phyloP scores from a whole-genome alignment of 2,329 filamentous ascomycete genomes.

The Basipetospora chlamydospora region DNA sequence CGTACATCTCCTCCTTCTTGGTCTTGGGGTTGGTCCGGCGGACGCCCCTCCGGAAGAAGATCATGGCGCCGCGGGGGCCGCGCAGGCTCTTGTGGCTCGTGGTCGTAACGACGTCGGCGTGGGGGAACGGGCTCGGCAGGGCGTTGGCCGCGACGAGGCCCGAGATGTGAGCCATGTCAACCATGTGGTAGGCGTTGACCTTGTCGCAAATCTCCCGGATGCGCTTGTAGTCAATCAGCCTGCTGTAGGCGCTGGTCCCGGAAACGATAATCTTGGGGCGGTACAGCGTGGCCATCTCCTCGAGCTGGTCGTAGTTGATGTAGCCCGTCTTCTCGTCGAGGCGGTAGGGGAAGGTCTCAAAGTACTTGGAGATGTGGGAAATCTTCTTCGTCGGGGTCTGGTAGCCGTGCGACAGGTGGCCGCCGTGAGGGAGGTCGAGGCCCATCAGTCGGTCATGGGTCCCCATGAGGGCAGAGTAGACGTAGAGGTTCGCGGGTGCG shows the following conservation, averaged over 20 bases:
- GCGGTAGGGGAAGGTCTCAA: slow-evolving; percentile 95
- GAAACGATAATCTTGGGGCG: slow-evolving; percentile 93
- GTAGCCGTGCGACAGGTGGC: slow-evolving; percentile 92
- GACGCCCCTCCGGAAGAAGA: slow-evolving; percentile 98
- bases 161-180: slow-evolving; percentile 98
- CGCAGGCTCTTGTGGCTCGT: slow-evolving; percentile 99
- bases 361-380: slow-evolving; percentile 95
- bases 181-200: slow-evolving; percentile 85
- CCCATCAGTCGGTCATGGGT: slow-evolving; percentile 96
- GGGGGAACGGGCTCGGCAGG: slow-evolving; percentile 80
- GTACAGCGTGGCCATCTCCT: slow-evolving; percentile 82
- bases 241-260: slow-evolving; percentile 95
- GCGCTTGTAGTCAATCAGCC: slow-evolving; percentile 87
- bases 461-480: slow-evolving; percentile 94
- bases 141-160: slow-evolving; percentile 87
- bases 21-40: slow-evolving; percentile 81
- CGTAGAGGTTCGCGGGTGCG: slow-evolving; percentile 91
- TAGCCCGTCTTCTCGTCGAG: slow-evolving; percentile 80
- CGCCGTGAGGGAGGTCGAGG: slow-evolving; percentile 84
- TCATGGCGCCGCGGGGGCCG: slow-evolving; percentile 96
- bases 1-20: slow-evolving; percentile 79
- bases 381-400: slow-evolving; percentile 95
- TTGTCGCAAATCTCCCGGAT: slow-evolving; percentile 94
- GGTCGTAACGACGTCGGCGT: slow-evolving; percentile 94
- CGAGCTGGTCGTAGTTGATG: slow-evolving; percentile 90